Percentiles rank a stretch among this genome's conserved stretches.
These are phyloP conservation scores for Fagopyrum esculentum DNA, from an alignment of 148 eudicot genomes.

Conservation along the genomic window DNA sequence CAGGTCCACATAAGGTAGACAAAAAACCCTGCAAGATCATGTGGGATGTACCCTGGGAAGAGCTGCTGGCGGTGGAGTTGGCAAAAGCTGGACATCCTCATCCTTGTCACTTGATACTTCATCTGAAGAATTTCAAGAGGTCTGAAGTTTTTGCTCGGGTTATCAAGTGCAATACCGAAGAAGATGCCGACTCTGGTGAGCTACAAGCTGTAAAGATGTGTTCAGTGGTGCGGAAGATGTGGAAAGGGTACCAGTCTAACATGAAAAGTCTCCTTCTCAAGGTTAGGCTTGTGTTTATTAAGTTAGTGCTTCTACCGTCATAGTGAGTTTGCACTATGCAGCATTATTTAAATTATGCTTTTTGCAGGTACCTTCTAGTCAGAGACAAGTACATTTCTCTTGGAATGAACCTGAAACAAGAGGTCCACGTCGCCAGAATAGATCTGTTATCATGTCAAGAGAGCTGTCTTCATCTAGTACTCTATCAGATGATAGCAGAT, in stretches of 20 bases:
- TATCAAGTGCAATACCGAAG: constrained; percentile 75
- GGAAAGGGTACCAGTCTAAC: constrained; percentile 65
- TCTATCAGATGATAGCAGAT: constrained; percentile 45
- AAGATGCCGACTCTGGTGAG: constrained; percentile 40
- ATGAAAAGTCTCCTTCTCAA: constrained; percentile 48
- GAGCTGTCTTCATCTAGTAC: constrained; percentile 56
- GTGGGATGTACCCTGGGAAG: constrained; percentile 99
- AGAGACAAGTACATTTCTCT: constrained; percentile 56
- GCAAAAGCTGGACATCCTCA: constrained; percentile 64
- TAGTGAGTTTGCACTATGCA: not conserved
- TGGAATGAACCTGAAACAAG: constrained; percentile 55
- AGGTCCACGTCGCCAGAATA: constrained; percentile 35
- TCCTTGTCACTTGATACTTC: constrained; percentile 80
- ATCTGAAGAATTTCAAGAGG: constrained; percentile 67
- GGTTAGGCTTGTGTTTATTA: constrained; percentile 32
- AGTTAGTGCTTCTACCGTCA: not conserved
- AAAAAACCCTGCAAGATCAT: constrained; percentile 83
- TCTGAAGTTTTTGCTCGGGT: constrained; percentile 74
- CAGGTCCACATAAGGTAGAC: constrained; percentile 63
- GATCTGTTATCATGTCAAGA: constrained; percentile 49
- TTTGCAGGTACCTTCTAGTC: constrained; percentile 87
- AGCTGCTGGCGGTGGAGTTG: constrained; percentile 75
- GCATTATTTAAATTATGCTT: not conserved
- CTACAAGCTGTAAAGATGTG: constrained; percentile 78
- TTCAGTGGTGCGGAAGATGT: constrained; percentile 66